Base-by-base conservation (phyloP, 768 basidiomycete genomes). In the Pisolithus marmoratus region DNA sequence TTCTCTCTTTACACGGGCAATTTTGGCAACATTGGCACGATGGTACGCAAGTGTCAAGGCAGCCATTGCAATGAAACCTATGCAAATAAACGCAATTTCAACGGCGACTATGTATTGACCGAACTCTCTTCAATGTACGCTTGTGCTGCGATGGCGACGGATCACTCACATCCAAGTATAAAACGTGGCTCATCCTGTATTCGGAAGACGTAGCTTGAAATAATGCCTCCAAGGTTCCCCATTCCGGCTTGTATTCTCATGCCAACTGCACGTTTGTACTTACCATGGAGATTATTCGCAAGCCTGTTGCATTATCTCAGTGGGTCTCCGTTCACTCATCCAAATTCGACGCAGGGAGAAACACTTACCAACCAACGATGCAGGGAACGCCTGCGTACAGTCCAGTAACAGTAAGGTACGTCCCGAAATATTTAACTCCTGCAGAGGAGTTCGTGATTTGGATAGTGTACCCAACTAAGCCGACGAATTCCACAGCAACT, bases 381-480 rank as follows among this genome's bases (percentile, higher is more conserved):
- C 80, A 81, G 12, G 84, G 82, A 55, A 83, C 77, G 0, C 73
- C 72, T 1, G 80, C 74, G 58, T 84, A 85, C 23, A 72, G 71
- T 6, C 84, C 84, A 1, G 74, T 68, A 11, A 84, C 82, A 37
- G 75, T 72, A 53, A 85, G 77, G 71, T 82, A 87, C 0, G 80
- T 84, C 2, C 83, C 84, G 53, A 84, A 81, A 63, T 87, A 86
- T 63, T 87, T 84, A 15, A 73, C 80, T 1, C 82, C 82, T 48
- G 61, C 61, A 0, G 75, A 54, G 0, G 67, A 77, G 27, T 73
- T 61, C 2, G 80, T 77, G 46, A 85, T 79, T 57, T 85, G 81
- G 66, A 85, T 82, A 0, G 74, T 51, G 57, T 81, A 84, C 0
- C 83, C 83, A 41, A 82, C 71, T 38, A 81, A 63, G 50, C 71